These are phyloP conservation scores for Venturia oleaginea DNA, from an alignment of 2,329 filamentous ascomycete species.

Conservation along the genomic window DNA sequence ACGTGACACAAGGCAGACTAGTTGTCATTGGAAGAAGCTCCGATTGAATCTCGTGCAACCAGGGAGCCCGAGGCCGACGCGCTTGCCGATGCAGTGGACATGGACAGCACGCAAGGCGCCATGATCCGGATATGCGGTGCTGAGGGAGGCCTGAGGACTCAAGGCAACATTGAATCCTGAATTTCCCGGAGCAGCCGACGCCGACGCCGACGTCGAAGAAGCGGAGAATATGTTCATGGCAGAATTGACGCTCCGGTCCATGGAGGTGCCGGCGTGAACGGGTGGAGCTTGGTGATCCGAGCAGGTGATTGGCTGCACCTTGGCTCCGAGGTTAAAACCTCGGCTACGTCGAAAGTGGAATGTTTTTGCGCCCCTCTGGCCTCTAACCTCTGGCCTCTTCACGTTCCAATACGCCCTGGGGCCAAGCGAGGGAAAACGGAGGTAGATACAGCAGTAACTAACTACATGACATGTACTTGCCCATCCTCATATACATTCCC, in stretches of 20 bases:
- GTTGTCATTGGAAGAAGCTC: background rate
- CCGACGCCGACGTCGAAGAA: background rate
- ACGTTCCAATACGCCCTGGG: background rate
- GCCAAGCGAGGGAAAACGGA: background rate
- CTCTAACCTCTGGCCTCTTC: too few species aligned
- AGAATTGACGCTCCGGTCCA: background rate
- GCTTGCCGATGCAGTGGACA: background rate
- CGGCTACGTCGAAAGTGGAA: background rate
- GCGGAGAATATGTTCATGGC: background rate
- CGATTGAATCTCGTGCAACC: background rate
- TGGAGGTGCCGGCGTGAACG: background rate
- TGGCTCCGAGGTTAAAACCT: background rate
- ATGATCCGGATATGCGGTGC: too few species aligned
- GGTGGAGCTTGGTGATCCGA: background rate
- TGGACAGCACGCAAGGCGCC: too few species aligned
- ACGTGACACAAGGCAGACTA: background rate
- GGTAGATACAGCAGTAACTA: background rate
- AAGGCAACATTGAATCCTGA: background rate
- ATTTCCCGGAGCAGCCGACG: background rate
- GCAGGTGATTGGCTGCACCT: background rate
- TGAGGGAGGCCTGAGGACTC: background rate
- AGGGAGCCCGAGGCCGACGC: background rate
- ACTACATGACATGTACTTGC: too few species aligned
- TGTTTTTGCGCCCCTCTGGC: background rate
- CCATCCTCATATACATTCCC: too few species aligned